Percentiles rank a stretch among this genome's conserved stretches.
Evolutionary conservation across 768 basidiomycete species (phyloP).

Genomic region (Boletus pseudo-olivaceus): DNA sequence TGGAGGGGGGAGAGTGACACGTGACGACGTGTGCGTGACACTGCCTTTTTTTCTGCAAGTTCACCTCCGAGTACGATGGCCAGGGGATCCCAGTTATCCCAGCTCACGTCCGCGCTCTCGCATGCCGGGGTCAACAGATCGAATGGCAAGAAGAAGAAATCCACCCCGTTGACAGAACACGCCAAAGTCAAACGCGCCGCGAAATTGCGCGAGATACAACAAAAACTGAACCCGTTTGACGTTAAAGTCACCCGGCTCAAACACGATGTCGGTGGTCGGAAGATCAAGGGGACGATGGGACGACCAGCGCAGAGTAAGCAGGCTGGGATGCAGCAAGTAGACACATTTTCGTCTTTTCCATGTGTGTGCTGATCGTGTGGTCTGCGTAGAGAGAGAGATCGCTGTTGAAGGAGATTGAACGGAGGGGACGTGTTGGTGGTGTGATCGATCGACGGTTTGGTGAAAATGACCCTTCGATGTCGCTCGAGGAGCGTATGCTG

Average conservation of each 20-base stretch:
- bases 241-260: constrained; percentile 88
- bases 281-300: constrained; percentile 77
- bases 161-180: constrained; percentile 52
- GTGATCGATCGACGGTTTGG: constrained; percentile 94
- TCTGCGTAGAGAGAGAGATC: constrained; percentile 72
- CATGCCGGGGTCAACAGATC: constrained; percentile 73
- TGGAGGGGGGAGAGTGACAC: neutral
- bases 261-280: constrained; percentile 89
- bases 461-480: constrained; percentile 89
- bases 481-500: constrained; percentile 95
- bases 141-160: constrained; percentile 67
- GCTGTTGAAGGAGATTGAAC: constrained; percentile 82
- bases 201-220: constrained; percentile 79
- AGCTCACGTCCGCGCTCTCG: constrained; percentile 82
- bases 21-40: constrained; percentile 4
- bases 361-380: constrained; percentile 5
- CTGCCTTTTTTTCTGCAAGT: too few species aligned
- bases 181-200: constrained; percentile 81
- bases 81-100: constrained; percentile 85
- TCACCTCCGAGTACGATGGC: constrained; percentile 24
- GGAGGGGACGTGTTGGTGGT: constrained; percentile 78
- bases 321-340: constrained; percentile 84
- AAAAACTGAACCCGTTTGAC: constrained; percentile 91
- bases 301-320: constrained; percentile 87
- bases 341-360: constrained; percentile 19